Evolutionary conservation across 1,284 basidiomycete species (phyloP).

Genomic region (Waitea zeae): DNA sequence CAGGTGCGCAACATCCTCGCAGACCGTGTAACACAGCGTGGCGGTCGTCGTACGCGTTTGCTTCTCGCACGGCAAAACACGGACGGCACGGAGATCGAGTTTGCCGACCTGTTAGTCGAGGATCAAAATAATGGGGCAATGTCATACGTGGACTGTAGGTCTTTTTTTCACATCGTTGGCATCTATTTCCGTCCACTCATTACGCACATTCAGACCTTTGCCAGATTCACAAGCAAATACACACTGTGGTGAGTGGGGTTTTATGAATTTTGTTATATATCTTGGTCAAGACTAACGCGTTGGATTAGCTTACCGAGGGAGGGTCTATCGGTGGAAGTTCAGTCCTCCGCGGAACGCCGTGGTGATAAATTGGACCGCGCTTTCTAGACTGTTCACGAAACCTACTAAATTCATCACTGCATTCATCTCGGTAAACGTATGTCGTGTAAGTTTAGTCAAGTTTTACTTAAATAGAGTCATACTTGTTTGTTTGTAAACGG

Average conservation of each 20-base stretch:
- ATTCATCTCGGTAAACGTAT: too few species aligned
- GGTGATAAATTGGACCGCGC: too few species aligned
- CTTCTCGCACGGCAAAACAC: conserved; percentile 82
- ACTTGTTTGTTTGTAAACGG: too few species aligned
- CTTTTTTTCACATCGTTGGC: conserved; percentile 2
- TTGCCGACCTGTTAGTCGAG: conserved; percentile 93
- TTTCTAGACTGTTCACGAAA: too few species aligned
- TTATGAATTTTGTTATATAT: too few species aligned
- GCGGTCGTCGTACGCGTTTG: conserved; percentile 46
- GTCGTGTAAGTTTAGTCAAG: too few species aligned
- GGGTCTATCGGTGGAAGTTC: neutral
- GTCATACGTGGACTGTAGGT: conserved; percentile 76
- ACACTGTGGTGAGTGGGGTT: conserved; percentile 40
- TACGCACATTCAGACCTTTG: conserved; percentile 24
- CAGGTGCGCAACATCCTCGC: conserved; percentile 79
- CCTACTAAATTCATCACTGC: too few species aligned
- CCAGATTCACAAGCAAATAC: conserved; percentile 40
- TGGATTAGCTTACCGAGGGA: neutral
- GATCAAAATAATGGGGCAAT: conserved; percentile 93
- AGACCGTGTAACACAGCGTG: conserved; percentile 45
- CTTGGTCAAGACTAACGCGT: too few species aligned
- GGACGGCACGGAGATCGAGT: conserved; percentile 90
- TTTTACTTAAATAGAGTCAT: too few species aligned
- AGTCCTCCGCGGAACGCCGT: neutral
- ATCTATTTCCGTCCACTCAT: too few species aligned